Percentiles rank a stretch among this genome's conserved stretches.
Conservation (phyloP, 2,329 filamentous ascomycete genomes). For the Microdochium paspali region DNA sequence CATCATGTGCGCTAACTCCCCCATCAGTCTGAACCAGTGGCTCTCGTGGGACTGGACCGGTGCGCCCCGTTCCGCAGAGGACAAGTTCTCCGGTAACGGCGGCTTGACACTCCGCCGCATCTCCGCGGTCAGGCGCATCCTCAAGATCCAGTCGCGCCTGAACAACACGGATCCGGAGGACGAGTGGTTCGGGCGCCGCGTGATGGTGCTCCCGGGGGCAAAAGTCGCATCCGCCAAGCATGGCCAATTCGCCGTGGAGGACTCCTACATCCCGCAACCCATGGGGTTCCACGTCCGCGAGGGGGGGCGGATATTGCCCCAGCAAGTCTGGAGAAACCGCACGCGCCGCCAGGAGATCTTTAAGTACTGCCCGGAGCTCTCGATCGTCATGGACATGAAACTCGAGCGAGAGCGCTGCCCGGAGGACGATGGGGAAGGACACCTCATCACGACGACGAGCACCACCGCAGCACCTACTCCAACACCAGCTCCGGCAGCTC, state of each 20-base stretch:
- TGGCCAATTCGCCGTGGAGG: constrained; percentile 38
- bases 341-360: constrained; percentile 35
- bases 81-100: constrained; percentile 40
- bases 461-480: neutral
- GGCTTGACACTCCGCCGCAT: constrained; percentile 44
- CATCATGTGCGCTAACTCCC: constrained; percentile 44
- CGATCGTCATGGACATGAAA: constrained; percentile 47
- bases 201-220: constrained; percentile 36
- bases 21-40: constrained; percentile 42
- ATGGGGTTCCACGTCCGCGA: constrained; percentile 45
- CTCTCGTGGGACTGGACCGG: constrained; percentile 45
- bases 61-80: constrained; percentile 30
- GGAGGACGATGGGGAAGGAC: constrained; percentile 17
- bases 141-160: constrained; percentile 37
- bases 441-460: neutral
- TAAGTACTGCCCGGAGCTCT: constrained; percentile 46
- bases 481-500: neutral
- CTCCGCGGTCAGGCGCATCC: constrained; percentile 36
- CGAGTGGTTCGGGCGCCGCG: constrained; percentile 42
- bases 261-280: constrained; percentile 35
- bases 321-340: constrained; percentile 35
- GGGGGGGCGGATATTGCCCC: constrained; percentile 28
- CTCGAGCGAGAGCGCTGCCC: constrained; percentile 36
- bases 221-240: constrained; percentile 31
- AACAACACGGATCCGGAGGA: constrained; percentile 43